phyloP scores from a whole-genome alignment of 805 yeast species.

The Zygosaccharomyces lentus region DNA sequence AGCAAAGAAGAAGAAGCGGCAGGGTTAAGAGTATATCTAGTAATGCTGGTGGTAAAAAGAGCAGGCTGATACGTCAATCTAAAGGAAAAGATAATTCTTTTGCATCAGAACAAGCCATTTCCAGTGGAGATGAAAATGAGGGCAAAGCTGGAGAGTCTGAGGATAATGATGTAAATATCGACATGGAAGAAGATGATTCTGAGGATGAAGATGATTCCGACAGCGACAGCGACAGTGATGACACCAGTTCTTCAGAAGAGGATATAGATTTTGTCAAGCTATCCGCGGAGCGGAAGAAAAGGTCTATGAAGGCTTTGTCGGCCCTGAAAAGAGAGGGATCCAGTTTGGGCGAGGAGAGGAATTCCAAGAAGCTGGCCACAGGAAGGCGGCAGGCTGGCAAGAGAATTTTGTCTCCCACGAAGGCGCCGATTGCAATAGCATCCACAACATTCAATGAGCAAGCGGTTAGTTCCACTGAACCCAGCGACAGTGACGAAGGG shows the following conservation, averaged over 20 bases:
- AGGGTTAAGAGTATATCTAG: constrained; percentile 24
- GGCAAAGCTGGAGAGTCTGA: constrained; percentile 36
- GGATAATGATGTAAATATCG: constrained; percentile 23
- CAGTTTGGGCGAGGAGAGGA: constrained; percentile 22
- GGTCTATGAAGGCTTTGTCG: constrained; percentile 46
- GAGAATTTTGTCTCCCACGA: constrained; percentile 1
- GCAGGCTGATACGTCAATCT: constrained; percentile 36
- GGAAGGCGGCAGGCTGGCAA: constrained; percentile 1
- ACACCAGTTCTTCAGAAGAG: constrained; percentile 56
- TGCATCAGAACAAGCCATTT: constrained; percentile 20
- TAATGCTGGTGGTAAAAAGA: constrained; percentile 31
- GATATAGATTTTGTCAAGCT: constrained; percentile 69
- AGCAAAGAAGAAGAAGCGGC: constrained; percentile 15
- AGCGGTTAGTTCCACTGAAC: constrained; percentile 39
- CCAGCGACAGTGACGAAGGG: constrained; percentile 14
- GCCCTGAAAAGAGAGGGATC: constrained; percentile 35
- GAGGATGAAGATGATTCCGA: constrained; percentile 40
- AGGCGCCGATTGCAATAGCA: constrained; percentile 57
- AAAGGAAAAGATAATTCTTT: constrained; percentile 12
- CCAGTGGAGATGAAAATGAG: constrained; percentile 1
- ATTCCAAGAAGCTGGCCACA: constrained; percentile 8
- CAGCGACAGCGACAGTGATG: constrained; percentile 33
- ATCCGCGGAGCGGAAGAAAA: constrained; percentile 62
- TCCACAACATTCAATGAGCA: constrained; percentile 22
- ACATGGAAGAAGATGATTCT: constrained; percentile 28